Evolutionary conservation across 2,329 filamentous ascomycete species (phyloP), one percentile per base, ranked within the genome.

Genomic region (Aaosphaeria arxii): DNA sequence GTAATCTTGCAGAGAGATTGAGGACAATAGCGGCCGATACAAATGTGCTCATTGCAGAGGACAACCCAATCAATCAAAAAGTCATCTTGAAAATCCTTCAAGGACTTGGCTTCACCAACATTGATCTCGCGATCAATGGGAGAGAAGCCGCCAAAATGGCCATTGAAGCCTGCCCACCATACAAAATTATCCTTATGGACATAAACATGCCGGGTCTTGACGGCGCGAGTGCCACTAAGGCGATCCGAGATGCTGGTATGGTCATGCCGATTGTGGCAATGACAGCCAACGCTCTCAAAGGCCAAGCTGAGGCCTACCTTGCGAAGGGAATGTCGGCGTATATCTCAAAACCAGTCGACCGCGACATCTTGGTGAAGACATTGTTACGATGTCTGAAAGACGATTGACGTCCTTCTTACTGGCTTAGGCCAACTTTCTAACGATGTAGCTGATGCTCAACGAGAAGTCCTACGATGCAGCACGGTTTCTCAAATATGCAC

Each of bases 241-340:
- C 60, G 51, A 60, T 58, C 36, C 59, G 59, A 50, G 53, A 45
- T 41, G 51, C 52, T 51, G 55, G 52, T 9, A 30, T 55, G 7
- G 28, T 43, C 29, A 7, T 57, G 41, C 78, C 78, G 0, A 79
- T 82, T 36, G 73, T 82, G 17, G 79, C 79, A 11, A 75, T 82
- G 69, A 81, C 79, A 1, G 78, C 79, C 0, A 79, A 81, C 50
- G 80, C 80, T 0, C 66, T 83, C 13, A 78, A 79, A 43, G 80
- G 77, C 0, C 79, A 83, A 49, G 74, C 71, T 4, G 80, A 82
- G 41, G 70, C 67, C 7, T 83, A 80, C 51, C 66, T 80, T 30
- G 73, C 74, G 4, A 75, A 74, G 43, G 80, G 80, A 1, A 80
- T 83, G 78, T 75, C 77, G 39, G 79, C 77, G 39, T 82, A 81